Evolutionary conservation across 2,329 filamentous ascomycete species (phyloP), one percentile per base, ranked within the genome.

Genomic region (Aureobasidium sp.): DNA sequence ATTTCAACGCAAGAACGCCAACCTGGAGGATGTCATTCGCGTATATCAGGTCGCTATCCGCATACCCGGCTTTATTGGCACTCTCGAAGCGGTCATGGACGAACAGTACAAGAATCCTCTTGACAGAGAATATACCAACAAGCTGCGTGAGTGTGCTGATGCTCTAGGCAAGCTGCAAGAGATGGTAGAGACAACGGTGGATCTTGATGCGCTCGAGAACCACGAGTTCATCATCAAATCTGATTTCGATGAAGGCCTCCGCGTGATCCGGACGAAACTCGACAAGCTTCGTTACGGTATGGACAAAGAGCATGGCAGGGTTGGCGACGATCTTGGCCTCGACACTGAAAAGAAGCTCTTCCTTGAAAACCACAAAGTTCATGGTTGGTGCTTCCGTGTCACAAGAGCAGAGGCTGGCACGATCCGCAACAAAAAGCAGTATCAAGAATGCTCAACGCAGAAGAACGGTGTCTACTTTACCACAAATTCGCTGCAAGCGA

Each of bases 391-490:
- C 75, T 92, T 99, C 83, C 86, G 94, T 61, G 80, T 99, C 22
- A 99, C 94, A 3, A 84, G 94, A 63, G 93, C 80, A 60, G 94
- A 99, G 77, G 91, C 94, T 1, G 87, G 89, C 17, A 95, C 90
- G 69, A 99, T 99, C 68, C 88, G 94, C 64, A 95, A 95, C 75
- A 96, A 94, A 72, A 87, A 85, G 63, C 82, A 86, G 55, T 99
- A 97, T 70, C 88, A 93, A 70, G 94, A 99, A 75, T 96, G 91
- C 73, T 96, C 92, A 0, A 99, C 95, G 0, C 94, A 97, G 76
- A 99, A 99, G 82, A 99, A 97, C 73, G 94, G 94, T 47, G 94
- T 97, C 61, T 99, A 94, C 78, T 99, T 99, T 75, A 97, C 94
- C 1, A 99, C 94, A 3, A 86, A 85, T 60, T 86, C 83, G 36